Percentiles rank a stretch among this genome's conserved stretches.
phyloP scores from a whole-genome alignment of 495 filamentous ascomycete genomes.

The Halenospora varia region DNA sequence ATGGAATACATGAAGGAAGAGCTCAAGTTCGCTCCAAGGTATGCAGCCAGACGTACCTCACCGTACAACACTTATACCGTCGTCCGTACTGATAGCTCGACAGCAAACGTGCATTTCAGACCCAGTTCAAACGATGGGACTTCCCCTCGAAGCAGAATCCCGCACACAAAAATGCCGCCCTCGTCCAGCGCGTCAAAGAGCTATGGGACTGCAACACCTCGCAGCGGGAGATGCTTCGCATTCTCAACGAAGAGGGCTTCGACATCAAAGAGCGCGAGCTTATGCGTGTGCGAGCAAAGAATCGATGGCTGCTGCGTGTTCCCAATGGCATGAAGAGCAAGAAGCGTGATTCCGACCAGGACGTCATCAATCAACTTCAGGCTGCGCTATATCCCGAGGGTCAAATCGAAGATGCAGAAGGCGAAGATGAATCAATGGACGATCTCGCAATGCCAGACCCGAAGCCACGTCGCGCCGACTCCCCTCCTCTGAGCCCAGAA shows the following conservation, averaged over 20 bases:
- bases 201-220: slow-evolving; percentile 70
- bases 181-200: slow-evolving; percentile 65
- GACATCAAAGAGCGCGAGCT: slow-evolving; percentile 66
- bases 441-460: slow-evolving; percentile 7
- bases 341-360: slow-evolving; percentile 29
- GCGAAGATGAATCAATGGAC: slow-evolving; percentile 15
- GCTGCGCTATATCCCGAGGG: slow-evolving; percentile 24
- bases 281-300: slow-evolving; percentile 58
- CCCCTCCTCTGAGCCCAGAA: slow-evolving; percentile 45
- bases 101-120: slow-evolving; percentile 71
- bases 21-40: slow-evolving; percentile 66
- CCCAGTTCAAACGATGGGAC: slow-evolving; percentile 71
- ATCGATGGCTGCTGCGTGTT: slow-evolving; percentile 60
- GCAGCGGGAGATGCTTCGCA: slow-evolving; percentile 69
- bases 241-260: slow-evolving; percentile 60
- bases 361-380: slow-evolving; percentile 25
- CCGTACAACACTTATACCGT: slow-evolving; percentile 11
- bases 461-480: slow-evolving; percentile 20
- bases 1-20: slow-evolving; percentile 57
- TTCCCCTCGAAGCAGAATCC: slow-evolving; percentile 72
- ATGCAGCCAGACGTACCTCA: slow-evolving; percentile 23
- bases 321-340: slow-evolving; percentile 50
- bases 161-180: slow-evolving; percentile 58
- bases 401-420: slow-evolving; percentile 20
- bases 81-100: slow-evolving; percentile 15